Base-by-base conservation (phyloP, 345 rosid genomes). In the Citrus glauca region DNA sequence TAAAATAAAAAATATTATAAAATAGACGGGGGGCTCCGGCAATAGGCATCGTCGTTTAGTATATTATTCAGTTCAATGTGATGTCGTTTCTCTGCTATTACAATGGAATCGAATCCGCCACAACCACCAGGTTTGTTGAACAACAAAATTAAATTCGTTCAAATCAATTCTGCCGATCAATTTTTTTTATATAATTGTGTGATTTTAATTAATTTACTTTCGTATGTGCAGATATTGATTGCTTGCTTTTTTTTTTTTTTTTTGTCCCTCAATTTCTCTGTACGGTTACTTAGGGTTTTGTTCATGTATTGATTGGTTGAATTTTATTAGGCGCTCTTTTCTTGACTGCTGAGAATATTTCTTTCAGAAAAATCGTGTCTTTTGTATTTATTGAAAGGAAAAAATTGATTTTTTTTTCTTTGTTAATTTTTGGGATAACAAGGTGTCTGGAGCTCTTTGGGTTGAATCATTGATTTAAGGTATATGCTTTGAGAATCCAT, bases 41-140 rank as follows among this genome's bases (percentile, higher is more conserved):
- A 30, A 42, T 45, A 9, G 5, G 22, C 17, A 22, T 53, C 19
- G 62, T 53, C 45, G 68, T 53, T 50, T 53, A 8, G 42, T 4
- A 30, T 30, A 42, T 50, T 19, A 22, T 19, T 66, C 13, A 10
- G 55, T 1, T 32, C 20, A 35, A 35, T 11, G 32, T 72, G 27
- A 73, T 38, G 55, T 8, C 19, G 32, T 56, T 32, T 60, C 67
- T 60, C 25, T 60, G 76, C 76, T 17, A 25, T 73, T 59, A 48
- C 37, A 2, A 73, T 73, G 76, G 76, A 25, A 2, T 73, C 76
- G 19, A 60, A 25, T 2, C 76, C 56, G 16, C 76, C 56, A 37
- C 76, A 38, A 17, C 25, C 56, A 24, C 17, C 56, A 73, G 76
- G 76, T 72, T 24, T 61, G 66, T 57, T 33, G 2, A 70, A 48